A percentile compares a stretch with the other conserved stretches of the same genome.
These are phyloP conservation scores for Wickerhamiella brachini DNA, from an alignment of 805 yeast genomes.

Conservation along the genomic window DNA sequence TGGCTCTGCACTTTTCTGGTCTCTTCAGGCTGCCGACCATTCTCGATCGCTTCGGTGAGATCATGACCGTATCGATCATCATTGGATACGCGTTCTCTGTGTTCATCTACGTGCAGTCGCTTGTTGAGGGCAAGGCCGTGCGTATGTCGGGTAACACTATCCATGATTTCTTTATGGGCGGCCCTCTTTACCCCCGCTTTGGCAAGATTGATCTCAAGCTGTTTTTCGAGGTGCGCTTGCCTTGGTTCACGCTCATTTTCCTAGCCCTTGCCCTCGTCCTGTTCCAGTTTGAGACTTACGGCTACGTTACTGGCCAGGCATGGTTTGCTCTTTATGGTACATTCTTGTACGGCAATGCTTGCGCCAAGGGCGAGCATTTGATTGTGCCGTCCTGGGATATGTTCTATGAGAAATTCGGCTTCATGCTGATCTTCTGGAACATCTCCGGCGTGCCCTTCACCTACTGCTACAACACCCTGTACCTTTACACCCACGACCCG, in stretches of 20 bases:
- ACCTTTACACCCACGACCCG: slow-evolving; percentile 71
- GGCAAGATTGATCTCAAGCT: slow-evolving; percentile 88
- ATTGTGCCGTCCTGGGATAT: slow-evolving; percentile 98
- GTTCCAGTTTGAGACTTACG: slow-evolving; percentile 71
- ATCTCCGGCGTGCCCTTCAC: slow-evolving; percentile 98
- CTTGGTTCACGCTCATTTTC: slow-evolving; percentile 86
- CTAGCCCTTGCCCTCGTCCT: slow-evolving; percentile 59
- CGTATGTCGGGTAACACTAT: slow-evolving; percentile 83
- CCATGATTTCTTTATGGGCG: slow-evolving; percentile 94
- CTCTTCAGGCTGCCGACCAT: slow-evolving; percentile 60
- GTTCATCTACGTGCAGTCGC: slow-evolving; percentile 52
- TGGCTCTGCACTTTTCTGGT: slow-evolving; percentile 58
- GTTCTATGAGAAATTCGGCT: slow-evolving; percentile 99
- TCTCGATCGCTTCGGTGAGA: slow-evolving; percentile 73
- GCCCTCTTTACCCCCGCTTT: slow-evolving; percentile 89
- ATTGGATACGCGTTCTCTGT: slow-evolving; percentile 62
- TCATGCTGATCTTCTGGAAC: slow-evolving; percentile 97
- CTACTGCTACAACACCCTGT: slow-evolving; percentile 86
- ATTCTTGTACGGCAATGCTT: slow-evolving; percentile 91
- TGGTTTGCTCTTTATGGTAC: slow-evolving; percentile 65
- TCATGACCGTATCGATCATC: slow-evolving; percentile 83
- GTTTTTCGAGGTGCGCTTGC: slow-evolving; percentile 94
- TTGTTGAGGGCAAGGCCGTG: slow-evolving; percentile 62
- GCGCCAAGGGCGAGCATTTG: slow-evolving; percentile 94
- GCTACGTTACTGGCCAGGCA: slow-evolving; percentile 66